These are phyloP conservation scores for Boletales sp. DNA, from an alignment of 768 basidiomycete genomes.

Conservation along the genomic window DNA sequence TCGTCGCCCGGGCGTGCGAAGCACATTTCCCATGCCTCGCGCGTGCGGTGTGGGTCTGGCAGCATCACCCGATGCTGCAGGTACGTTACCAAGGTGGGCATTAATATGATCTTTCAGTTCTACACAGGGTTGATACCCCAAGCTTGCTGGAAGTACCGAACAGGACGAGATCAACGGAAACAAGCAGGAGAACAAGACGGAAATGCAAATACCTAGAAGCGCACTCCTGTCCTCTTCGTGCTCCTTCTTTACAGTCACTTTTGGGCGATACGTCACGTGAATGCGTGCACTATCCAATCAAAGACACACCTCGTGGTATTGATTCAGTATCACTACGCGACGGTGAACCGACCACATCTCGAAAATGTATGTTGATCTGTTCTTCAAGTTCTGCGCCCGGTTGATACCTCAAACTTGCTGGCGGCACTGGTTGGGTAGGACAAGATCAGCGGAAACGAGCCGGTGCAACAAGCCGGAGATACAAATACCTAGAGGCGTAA, in stretches of 20 bases:
- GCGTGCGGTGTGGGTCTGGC: not conserved
- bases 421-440: not conserved
- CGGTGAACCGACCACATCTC: not conserved
- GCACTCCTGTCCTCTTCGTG: constrained; percentile 5
- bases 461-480: not conserved
- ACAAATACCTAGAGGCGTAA: constrained; percentile 2
- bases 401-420: constrained; percentile 6
- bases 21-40: not conserved
- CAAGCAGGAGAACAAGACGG: not conserved
- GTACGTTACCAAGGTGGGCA: too few species aligned
- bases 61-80: too few species aligned
- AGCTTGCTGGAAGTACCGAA: not conserved
- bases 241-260: constrained; percentile 11
- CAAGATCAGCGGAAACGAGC: not conserved
- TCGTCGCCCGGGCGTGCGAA: too few species aligned
- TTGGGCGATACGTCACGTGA: not conserved
- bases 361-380: not conserved
- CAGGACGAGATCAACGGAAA: not conserved
- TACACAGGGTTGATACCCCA: too few species aligned
- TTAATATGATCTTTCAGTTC: too few species aligned
- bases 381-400: constrained; percentile 4
- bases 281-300: not conserved
- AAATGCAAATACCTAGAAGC: constrained; percentile 1
- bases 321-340: not conserved
- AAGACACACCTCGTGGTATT: not conserved